Evolutionary conservation across 2,329 filamentous ascomycete genomes (phyloP), one percentile per base, ranked within the genome.

Genomic region (Endoconidiophora polonica): DNA sequence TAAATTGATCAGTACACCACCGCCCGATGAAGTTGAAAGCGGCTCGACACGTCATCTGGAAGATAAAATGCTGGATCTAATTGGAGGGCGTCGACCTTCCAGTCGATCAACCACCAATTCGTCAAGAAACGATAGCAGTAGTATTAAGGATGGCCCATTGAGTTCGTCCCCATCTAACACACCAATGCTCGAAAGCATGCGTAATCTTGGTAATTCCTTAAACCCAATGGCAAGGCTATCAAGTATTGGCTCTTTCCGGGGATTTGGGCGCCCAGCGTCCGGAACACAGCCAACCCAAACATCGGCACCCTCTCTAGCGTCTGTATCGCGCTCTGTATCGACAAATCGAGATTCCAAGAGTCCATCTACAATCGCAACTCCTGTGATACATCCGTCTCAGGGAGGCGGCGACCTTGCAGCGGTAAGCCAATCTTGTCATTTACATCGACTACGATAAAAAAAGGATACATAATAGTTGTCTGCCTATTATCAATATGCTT

Each of bases 151-250:
- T 24, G 63, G 71, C 54, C 65, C 65, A 3, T 36, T 23, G 2
- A 39, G 46, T 33, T 36, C 29, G 4, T 23, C 45, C 16, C 39
- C 39, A 24, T 42, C 44, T n/a, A 75, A 73, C 54, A 79, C 81
- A 2, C 79, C 83, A 26, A 64, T 79, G 10, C 75, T 93, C 2
- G 86, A 93, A 55, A 86, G 85, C 10, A 81, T 94, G 68, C 79
- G 84, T 49, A 90, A 76, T 60, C 72, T 94, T 54, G 81, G 86
- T 37, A 91, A 75, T 61, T 81, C 81, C 1, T 68, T 53, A 5
- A 94, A 94, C 58, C 86, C 86, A 2, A 80, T 94, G 61, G 85
- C 79, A 42, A 77, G 86, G 47, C 75, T 94, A 47, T 78, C 82
- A 1, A 68, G 79, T 33, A 86, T 91, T 60, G 74, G 75, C 50